Evolutionary conservation across 2,329 filamentous ascomycete species (phyloP).

Genomic region (Trichoderma endophyticum): DNA sequence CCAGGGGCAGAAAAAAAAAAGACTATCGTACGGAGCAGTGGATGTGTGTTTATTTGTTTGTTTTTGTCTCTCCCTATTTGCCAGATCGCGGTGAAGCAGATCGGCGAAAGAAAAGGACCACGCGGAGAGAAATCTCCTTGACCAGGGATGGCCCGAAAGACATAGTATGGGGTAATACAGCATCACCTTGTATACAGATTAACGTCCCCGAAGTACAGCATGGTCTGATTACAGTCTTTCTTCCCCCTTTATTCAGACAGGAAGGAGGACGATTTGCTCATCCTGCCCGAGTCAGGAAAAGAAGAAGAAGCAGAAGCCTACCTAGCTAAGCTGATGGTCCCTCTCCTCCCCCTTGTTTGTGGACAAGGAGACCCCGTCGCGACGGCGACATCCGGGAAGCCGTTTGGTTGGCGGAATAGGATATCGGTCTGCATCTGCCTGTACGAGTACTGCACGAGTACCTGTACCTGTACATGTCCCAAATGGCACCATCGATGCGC

Average conservation of each 20-base stretch:
- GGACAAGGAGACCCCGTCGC: background rate
- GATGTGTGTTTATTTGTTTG: background rate
- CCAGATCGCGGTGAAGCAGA: slow-evolving; percentile 11
- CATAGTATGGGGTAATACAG: background rate
- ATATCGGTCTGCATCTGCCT: background rate
- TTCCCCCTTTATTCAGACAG: background rate
- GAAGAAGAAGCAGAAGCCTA: background rate
- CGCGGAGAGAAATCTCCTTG: slow-evolving; percentile 3
- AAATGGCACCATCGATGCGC: background rate
- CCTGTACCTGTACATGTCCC: background rate
- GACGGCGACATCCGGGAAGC: slow-evolving; percentile 8
- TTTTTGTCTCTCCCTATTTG: background rate
- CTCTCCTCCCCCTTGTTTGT: background rate
- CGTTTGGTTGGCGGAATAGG: background rate
- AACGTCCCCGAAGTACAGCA: background rate
- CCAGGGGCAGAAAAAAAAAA: background rate
- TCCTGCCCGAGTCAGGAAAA: background rate
- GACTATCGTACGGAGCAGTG: background rate
- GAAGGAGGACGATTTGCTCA: background rate
- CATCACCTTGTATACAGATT: background rate
- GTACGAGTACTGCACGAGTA: background rate
- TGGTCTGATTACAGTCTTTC: background rate
- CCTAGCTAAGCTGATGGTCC: background rate
- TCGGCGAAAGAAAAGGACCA: background rate
- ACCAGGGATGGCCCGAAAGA: background rate